phyloP scores from a whole-genome alignment of 139 green algal genomes.

The Chlorella vulgaris region DNA sequence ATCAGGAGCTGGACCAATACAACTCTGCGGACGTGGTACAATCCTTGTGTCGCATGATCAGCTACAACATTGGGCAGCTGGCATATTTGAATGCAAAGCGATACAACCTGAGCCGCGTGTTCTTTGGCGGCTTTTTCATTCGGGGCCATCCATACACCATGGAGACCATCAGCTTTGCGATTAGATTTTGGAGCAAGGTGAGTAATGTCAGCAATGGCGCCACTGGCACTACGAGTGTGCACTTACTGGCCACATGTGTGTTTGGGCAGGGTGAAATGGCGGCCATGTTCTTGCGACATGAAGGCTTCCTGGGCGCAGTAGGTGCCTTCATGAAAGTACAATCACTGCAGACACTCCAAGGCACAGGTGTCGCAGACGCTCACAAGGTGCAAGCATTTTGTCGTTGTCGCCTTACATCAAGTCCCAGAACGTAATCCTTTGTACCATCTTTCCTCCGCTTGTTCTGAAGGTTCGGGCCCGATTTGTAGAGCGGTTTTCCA shows the following conservation, averaged over 20 bases:
- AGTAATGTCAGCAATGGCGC: background rate
- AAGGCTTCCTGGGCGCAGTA: conserved; percentile 93
- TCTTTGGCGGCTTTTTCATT: conserved; percentile 99
- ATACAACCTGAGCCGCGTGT: conserved; percentile 91
- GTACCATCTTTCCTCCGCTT: background rate
- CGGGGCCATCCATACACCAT: conserved; percentile 98
- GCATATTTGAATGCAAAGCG: conserved; percentile 88
- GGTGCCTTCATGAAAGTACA: conserved; percentile 95
- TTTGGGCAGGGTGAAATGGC: conserved; percentile 85
- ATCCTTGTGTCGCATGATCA: conserved; percentile 93
- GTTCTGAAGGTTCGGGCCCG: conserved; percentile 61
- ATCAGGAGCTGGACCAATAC: conserved; percentile 80
- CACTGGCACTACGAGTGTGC: too few relatives aligned
- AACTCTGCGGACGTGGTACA: conserved; percentile 90
- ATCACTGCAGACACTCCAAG: conserved; percentile 71
- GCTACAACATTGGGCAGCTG: conserved; percentile 96
- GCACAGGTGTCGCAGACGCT: background rate
- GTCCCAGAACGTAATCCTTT: background rate
- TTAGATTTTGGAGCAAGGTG: conserved; percentile 95
- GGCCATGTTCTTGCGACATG: conserved; percentile 97
- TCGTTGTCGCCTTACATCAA: background rate
- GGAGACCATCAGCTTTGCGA: conserved; percentile 98
- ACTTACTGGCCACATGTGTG: background rate
- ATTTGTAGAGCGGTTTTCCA: conserved; percentile 93
- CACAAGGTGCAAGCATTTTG: background rate